Percentiles rank a stretch among this genome's conserved stretches.
phyloP scores from a whole-genome alignment of 2,329 filamentous ascomycete species.

The Gnomoniopsis sp. region DNA sequence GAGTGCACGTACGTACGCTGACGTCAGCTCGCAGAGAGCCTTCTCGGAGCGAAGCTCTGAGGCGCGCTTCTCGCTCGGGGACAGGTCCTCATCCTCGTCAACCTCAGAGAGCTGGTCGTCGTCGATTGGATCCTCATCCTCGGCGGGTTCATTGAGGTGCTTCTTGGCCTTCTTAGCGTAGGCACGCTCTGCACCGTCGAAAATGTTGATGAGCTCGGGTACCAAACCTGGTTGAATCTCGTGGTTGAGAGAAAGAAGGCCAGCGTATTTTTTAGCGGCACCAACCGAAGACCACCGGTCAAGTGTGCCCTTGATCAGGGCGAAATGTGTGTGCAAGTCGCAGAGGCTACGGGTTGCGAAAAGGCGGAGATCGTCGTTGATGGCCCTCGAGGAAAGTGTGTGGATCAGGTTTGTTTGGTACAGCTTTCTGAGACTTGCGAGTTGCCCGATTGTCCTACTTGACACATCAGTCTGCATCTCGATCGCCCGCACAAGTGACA shows the following conservation, averaged over 20 bases:
- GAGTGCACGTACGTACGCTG: constrained; percentile 79
- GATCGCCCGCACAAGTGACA: constrained; percentile 54
- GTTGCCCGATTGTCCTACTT: constrained; percentile 56
- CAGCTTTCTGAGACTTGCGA: constrained; percentile 52
- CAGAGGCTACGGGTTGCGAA: constrained; percentile 73
- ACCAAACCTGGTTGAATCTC: constrained; percentile 62
- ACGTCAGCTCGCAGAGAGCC: constrained; percentile 78
- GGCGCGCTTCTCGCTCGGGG: constrained; percentile 57
- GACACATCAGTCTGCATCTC: constrained; percentile 53
- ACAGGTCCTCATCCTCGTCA: constrained; percentile 48
- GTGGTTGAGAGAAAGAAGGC: constrained; percentile 62
- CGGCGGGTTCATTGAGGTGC: constrained; percentile 59
- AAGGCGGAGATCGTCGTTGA: constrained; percentile 75
- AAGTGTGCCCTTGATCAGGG: constrained; percentile 60
- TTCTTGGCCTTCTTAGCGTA: constrained; percentile 69
- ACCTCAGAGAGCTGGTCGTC: constrained; percentile 62
- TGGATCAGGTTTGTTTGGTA: constrained; percentile 64
- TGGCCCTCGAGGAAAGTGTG: constrained; percentile 63
- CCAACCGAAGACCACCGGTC: constrained; percentile 40
- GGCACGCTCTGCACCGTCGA: constrained; percentile 70
- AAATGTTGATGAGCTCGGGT: constrained; percentile 71
- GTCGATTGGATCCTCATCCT: constrained; percentile 71
- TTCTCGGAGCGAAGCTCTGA: constrained; percentile 76
- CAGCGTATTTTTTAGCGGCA: constrained; percentile 39
- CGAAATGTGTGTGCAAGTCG: constrained; percentile 78